Conservation (phyloP, 2,329 filamentous ascomycete species). For the Exophiala bonariae region DNA sequence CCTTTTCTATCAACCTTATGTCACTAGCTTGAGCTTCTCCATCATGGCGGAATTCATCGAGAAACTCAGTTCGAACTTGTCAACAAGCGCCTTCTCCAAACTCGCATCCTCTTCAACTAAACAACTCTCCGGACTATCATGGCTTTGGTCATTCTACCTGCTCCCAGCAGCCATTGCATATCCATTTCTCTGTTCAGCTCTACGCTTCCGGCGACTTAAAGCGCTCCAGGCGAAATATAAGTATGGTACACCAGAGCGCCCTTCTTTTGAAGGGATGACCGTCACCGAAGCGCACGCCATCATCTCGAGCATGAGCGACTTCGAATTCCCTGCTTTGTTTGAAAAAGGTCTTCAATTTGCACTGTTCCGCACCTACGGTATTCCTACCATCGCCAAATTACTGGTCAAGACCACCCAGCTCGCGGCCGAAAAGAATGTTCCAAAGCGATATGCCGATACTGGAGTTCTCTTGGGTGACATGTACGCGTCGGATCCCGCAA, state of each 20-base stretch:
- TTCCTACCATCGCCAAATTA: conserved; percentile 54
- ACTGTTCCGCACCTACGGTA: conserved; percentile 52
- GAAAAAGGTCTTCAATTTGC: conserved; percentile 29
- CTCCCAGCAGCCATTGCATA: conserved; percentile 21
- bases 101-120: conserved; percentile 12
- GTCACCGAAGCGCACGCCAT: conserved; percentile 36
- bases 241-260: conserved; percentile 20
- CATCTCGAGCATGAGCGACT: conserved; percentile 16
- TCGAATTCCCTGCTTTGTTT: conserved; percentile 26
- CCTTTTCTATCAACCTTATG: neutral
- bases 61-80: conserved; percentile 5
- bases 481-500: conserved; percentile 36
- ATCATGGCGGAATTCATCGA: conserved; percentile 10
- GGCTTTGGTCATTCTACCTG: conserved; percentile 23
- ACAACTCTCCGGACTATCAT: conserved; percentile 12
- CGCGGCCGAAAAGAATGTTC: conserved; percentile 44
- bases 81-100: conserved; percentile 11
- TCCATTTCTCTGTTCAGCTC: conserved; percentile 22
- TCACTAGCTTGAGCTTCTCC: neutral
- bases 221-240: conserved; percentile 22
- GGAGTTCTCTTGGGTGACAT: conserved; percentile 51
- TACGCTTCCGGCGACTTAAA: conserved; percentile 24
- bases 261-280: conserved; percentile 47
- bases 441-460: conserved; percentile 57
- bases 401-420: conserved; percentile 54